Conservation (phyloP, 352 stramenopile genomes). For the Thalassiosira ordinaria region DNA sequence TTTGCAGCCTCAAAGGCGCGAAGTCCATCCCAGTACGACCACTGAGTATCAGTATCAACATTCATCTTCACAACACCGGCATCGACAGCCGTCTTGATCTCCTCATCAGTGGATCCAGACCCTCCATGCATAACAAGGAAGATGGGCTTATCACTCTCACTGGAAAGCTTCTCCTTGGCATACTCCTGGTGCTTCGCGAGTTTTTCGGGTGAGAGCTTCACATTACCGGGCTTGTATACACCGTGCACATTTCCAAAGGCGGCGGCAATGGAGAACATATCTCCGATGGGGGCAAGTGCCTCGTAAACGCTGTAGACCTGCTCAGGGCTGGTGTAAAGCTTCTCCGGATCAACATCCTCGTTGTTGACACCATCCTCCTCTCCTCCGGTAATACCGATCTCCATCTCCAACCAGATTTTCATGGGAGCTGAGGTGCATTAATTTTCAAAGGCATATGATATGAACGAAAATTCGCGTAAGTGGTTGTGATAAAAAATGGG, state of each 20-base stretch:
- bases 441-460: no score
- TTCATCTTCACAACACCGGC: constrained; percentile 99
- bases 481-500: no score
- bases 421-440: constrained; percentile 89
- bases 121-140: constrained; percentile 99
- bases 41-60: constrained; percentile 99
- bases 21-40: constrained; percentile 98
- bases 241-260: constrained; percentile 97
- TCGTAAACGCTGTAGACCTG: constrained; percentile 95
- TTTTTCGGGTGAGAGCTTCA: constrained; percentile 96
- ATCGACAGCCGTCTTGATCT: constrained; percentile 93
- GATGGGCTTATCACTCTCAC: constrained; percentile 86
- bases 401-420: constrained; percentile 97
- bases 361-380: constrained; percentile 99
- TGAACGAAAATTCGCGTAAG: no score
- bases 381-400: constrained; percentile 97
- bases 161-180: constrained; percentile 82
- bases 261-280: constrained; percentile 96
- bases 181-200: constrained; percentile 91
- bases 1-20: constrained; percentile 94
- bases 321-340: constrained; percentile 94
- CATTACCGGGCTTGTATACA: constrained; percentile 99
- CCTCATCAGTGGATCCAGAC: constrained; percentile 94
- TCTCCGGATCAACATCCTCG: constrained; percentile 93
- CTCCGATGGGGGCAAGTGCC: constrained; percentile 81